Conservation (phyloP, 2,329 filamentous ascomycete species). For the Myriosclerotinia curreyana region DNA sequence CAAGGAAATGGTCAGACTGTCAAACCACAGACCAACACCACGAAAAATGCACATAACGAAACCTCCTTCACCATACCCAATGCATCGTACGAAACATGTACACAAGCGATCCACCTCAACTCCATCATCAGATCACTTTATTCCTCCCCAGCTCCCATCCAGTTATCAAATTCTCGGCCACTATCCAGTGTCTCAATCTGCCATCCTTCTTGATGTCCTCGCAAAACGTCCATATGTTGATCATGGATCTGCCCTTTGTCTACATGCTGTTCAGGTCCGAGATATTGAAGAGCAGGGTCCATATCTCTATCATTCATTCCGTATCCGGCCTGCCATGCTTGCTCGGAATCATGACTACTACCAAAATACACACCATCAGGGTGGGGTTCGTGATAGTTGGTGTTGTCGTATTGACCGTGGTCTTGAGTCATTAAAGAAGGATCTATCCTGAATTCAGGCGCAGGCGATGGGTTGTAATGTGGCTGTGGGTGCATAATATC, state of each 20-base stretch:
- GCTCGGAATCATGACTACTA: slow-evolving; percentile 29
- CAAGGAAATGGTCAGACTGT: slow-evolving; percentile 1
- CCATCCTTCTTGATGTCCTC: slow-evolving; percentile 38
- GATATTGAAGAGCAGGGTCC: slow-evolving; percentile 30
- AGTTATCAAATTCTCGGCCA: slow-evolving; percentile 39
- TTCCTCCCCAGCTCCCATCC: slow-evolving; percentile 33
- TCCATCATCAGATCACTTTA: slow-evolving; percentile 2
- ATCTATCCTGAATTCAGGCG: slow-evolving; percentile 33
- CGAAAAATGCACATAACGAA: slow-evolving; percentile 16
- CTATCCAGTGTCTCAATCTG: slow-evolving; percentile 36
- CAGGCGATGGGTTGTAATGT: slow-evolving; percentile 14
- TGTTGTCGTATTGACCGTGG: slow-evolving; percentile 27
- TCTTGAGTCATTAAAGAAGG: slow-evolving; percentile 33
- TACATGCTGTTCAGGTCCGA: slow-evolving; percentile 30
- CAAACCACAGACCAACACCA: neutral
- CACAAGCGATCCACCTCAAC: slow-evolving; percentile 6
- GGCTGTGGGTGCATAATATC: slow-evolving; percentile 33
- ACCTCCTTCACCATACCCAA: slow-evolving; percentile 16
- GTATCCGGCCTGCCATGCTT: slow-evolving; percentile 28
- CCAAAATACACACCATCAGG: slow-evolving; percentile 31
- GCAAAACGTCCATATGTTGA: slow-evolving; percentile 35
- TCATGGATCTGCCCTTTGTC: slow-evolving; percentile 35
- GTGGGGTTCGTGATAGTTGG: slow-evolving; percentile 25
- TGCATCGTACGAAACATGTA: slow-evolving; percentile 11
- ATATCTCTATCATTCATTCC: slow-evolving; percentile 24